Evolutionary conservation across 2,329 filamentous ascomycete species (phyloP).

Genomic region (Trichoderma koningiopsis): DNA sequence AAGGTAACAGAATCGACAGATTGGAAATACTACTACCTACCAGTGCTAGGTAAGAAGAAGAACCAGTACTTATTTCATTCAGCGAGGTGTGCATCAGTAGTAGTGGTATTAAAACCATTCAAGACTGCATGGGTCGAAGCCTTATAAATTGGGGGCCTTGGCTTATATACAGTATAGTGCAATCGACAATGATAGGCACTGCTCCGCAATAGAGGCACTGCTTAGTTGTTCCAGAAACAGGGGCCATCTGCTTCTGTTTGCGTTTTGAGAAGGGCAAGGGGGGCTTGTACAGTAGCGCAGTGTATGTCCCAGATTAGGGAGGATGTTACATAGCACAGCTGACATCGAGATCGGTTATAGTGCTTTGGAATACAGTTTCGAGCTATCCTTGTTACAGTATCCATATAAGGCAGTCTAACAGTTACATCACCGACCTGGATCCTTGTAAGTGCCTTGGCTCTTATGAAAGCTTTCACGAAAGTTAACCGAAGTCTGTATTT

Average conservation of each 20-base stretch:
- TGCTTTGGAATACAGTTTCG: background rate
- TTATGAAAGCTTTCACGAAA: background rate
- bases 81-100: background rate
- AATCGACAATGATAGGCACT: background rate
- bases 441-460: background rate
- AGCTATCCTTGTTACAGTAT: background rate
- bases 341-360: background rate
- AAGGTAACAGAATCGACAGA: background rate
- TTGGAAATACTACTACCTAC: background rate
- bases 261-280: background rate
- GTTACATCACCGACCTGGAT: background rate
- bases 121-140: background rate
- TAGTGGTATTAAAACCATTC: background rate
- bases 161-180: background rate
- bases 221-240: background rate
- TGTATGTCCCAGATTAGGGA: background rate
- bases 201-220: background rate
- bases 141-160: background rate
- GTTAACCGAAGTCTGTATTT: background rate
- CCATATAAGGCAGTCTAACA: background rate
- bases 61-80: background rate
- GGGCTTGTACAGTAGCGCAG: background rate
- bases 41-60: background rate
- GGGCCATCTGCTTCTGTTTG: background rate
- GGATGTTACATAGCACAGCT: background rate